A percentile compares a stretch with the other conserved stretches of the same genome.
Evolutionary conservation across 257 asterid genomes (phyloP).

Genomic region (Eucommia ulmoides): DNA sequence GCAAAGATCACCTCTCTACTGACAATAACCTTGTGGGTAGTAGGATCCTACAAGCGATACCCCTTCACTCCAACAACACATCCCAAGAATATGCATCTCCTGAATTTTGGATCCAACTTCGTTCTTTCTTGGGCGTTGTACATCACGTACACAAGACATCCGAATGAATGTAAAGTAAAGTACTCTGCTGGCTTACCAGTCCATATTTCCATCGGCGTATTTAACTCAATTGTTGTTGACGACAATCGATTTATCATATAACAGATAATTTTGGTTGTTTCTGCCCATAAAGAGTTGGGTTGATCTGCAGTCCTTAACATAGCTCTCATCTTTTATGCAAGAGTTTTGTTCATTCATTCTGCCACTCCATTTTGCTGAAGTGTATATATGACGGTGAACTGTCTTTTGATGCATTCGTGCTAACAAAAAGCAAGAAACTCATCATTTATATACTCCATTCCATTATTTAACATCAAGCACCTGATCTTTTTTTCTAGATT

Average conservation of each 20-base stretch:
- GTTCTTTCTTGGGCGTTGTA: neutral
- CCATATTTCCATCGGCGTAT: neutral
- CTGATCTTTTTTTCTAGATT: neutral
- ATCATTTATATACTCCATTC: neutral
- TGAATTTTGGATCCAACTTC: conserved; percentile 1
- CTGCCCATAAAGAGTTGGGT: neutral
- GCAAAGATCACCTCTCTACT: no score
- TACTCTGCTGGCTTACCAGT: neutral
- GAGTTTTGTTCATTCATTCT: neutral
- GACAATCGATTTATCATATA: neutral
- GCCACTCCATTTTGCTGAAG: neutral
- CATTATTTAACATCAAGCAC: neutral
- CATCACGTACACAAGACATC: neutral
- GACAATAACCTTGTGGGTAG: neutral
- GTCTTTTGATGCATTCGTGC: neutral
- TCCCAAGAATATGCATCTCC: neutral
- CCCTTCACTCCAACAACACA: neutral
- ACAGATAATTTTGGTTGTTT: neutral
- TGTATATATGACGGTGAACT: neutral
- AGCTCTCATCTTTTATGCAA: neutral
- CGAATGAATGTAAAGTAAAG: neutral
- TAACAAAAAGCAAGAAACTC: neutral
- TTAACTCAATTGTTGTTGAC: neutral
- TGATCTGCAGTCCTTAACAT: neutral
- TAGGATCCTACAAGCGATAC: conserved; percentile 1